These are phyloP conservation scores for Arabidopsis hybrid DNA, from an alignment of 441 rosid species.

Conservation along the genomic window DNA sequence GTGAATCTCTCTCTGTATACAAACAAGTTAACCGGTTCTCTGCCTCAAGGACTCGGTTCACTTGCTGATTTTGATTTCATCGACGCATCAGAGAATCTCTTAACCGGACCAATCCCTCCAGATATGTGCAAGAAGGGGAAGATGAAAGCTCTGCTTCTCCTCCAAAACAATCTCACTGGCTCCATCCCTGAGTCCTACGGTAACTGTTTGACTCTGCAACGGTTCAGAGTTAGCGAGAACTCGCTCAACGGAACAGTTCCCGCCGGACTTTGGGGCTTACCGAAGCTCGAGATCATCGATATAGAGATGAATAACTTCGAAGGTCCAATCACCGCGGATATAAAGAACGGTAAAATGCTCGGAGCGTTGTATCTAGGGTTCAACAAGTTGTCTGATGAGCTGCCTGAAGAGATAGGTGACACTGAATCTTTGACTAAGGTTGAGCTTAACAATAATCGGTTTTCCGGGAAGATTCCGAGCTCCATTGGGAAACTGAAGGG, in stretches of 20 bases:
- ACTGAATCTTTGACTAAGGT: slow-evolving; percentile 53
- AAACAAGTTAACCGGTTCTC: slow-evolving; percentile 72
- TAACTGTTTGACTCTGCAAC: slow-evolving; percentile 58
- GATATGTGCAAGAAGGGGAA: slow-evolving; percentile 86
- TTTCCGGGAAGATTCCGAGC: slow-evolving; percentile 68
- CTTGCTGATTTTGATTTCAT: slow-evolving; percentile 75
- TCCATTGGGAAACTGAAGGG: slow-evolving; percentile 61
- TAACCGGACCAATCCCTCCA: slow-evolving; percentile 86
- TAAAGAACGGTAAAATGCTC: slow-evolving; percentile 64
- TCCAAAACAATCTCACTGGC: slow-evolving; percentile 80
- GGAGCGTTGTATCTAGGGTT: slow-evolving; percentile 51
- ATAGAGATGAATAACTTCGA: slow-evolving; percentile 61
- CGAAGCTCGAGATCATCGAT: slow-evolving; percentile 69
- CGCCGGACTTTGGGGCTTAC: slow-evolving; percentile 86
- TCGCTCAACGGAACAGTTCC: slow-evolving; percentile 76
- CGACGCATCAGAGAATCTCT: slow-evolving; percentile 78
- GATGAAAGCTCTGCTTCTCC: slow-evolving; percentile 71
- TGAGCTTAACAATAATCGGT: slow-evolving; percentile 62
- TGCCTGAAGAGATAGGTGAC: slow-evolving; percentile 73
- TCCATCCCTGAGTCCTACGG: slow-evolving; percentile 77
- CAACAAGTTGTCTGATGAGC: slow-evolving; percentile 73
- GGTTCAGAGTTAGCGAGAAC: slow-evolving; percentile 80
- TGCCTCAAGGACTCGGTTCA: slow-evolving; percentile 80
- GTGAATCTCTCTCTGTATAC: slow-evolving; percentile 75
- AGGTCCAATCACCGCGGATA: slow-evolving; percentile 67